Evolutionary conservation across 768 basidiomycete genomes (phyloP).

Genomic region (Serendipita sp.): DNA sequence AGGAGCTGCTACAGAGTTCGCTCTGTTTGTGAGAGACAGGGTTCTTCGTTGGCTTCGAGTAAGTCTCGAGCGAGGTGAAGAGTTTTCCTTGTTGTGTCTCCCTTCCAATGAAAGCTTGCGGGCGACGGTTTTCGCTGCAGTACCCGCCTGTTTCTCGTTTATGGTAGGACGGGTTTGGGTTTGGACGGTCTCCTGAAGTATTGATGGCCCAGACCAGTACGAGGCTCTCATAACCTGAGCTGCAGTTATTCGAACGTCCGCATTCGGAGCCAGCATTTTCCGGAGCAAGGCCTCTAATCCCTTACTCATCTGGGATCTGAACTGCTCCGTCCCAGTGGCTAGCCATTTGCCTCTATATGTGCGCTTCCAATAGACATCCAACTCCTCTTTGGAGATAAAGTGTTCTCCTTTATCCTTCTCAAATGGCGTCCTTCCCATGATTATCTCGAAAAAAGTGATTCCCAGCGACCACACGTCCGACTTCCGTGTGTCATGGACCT

Average conservation of each 20-base stretch:
- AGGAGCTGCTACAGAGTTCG: too few relatives aligned
- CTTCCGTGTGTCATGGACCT: slow-evolving; percentile 85
- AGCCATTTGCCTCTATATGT: slow-evolving; percentile 33
- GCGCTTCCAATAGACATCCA: slow-evolving; percentile 75
- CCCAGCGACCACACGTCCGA: slow-evolving; percentile 79
- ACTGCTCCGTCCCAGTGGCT: slow-evolving; percentile 21
- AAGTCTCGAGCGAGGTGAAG: slow-evolving; percentile 20
- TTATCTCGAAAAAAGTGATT: slow-evolving; percentile 87
- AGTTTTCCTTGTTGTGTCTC: too few relatives aligned
- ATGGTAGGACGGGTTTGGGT: too few relatives aligned
- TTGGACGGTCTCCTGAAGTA: too few relatives aligned
- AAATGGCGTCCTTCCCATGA: slow-evolving; percentile 85
- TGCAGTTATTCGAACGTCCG: slow-evolving; percentile 63
- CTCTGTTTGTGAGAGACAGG: too few relatives aligned
- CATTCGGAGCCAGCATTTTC: slow-evolving; percentile 70
- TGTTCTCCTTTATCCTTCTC: slow-evolving; percentile 66
- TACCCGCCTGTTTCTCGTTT: too few relatives aligned
- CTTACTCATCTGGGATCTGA: slow-evolving; percentile 79
- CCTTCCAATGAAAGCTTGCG: not conserved
- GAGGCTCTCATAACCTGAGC: slow-evolving; percentile 45
- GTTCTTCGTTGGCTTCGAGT: slow-evolving; percentile 22
- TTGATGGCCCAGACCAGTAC: slow-evolving; percentile 34
- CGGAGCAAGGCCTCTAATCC: slow-evolving; percentile 56
- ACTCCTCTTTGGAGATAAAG: slow-evolving; percentile 60
- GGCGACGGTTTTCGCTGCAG: not conserved